These are phyloP conservation scores for Persicaria tinctoria DNA, from an alignment of 148 eudicot species.

Conservation along the genomic window DNA sequence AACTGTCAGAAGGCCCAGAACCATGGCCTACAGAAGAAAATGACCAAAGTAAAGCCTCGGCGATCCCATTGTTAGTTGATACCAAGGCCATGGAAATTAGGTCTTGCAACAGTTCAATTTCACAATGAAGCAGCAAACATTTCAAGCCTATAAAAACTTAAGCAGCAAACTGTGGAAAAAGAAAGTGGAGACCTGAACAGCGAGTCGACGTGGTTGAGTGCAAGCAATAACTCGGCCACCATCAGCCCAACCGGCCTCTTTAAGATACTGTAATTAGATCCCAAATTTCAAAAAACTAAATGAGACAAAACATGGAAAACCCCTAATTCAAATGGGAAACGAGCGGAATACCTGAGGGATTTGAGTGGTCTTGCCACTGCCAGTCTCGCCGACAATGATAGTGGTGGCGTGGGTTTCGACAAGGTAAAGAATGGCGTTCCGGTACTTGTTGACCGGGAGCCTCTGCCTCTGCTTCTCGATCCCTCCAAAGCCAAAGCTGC, in stretches of 20 bases:
- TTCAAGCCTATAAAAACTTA: background rate
- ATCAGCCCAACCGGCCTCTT: slow-evolving; percentile 97
- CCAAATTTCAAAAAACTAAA: background rate
- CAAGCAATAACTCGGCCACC: slow-evolving; percentile 81
- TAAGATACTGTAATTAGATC: slow-evolving; percentile 44
- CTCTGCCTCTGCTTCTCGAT: slow-evolving; percentile 69
- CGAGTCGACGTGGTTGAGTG: slow-evolving; percentile 95
- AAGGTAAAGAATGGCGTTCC: slow-evolving; percentile 58
- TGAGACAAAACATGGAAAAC: background rate
- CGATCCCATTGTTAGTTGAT: too few relatives aligned
- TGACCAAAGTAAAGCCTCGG: too few relatives aligned
- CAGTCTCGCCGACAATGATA: slow-evolving; percentile 85
- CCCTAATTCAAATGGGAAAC: background rate
- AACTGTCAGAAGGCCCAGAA: too few relatives aligned
- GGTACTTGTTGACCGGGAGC: slow-evolving; percentile 71
- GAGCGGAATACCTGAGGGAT: slow-evolving; percentile 69
- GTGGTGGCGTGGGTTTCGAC: slow-evolving; percentile 83
- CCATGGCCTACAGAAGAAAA: too few relatives aligned
- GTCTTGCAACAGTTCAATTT: background rate
- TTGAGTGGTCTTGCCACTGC: slow-evolving; percentile 94
- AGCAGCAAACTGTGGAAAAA: background rate
- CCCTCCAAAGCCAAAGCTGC: slow-evolving; percentile 47
- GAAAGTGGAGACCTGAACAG: slow-evolving; percentile 63
- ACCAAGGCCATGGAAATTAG: too few relatives aligned
- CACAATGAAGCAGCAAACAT: background rate